A percentile compares a stretch with the other conserved stretches of the same genome.
Conservation (phyloP, 1,284 basidiomycete species). For the Fomitopsis pinicola region DNA sequence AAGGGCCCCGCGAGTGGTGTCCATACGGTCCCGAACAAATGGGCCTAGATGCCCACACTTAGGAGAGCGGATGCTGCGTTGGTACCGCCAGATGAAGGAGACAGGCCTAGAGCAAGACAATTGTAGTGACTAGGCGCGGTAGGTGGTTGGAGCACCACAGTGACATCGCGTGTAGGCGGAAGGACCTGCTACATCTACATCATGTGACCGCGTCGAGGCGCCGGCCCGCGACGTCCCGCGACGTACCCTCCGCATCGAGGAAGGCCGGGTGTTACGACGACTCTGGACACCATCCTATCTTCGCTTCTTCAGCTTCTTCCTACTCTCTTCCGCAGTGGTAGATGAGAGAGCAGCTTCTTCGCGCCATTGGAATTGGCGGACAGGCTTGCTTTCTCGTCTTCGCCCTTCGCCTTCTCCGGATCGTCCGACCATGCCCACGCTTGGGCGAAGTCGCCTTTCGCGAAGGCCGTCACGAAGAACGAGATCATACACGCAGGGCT, state of each 20-base stretch:
- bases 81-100: too few species aligned
- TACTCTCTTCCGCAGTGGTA: neutral
- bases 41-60: too few species aligned
- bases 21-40: too few species aligned
- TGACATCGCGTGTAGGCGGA: too few species aligned
- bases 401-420: conserved; percentile 12
- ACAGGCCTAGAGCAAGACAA: too few species aligned
- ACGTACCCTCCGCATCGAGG: neutral
- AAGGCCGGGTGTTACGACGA: neutral
- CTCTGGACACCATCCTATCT: neutral
- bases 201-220: too few species aligned
- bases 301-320: neutral
- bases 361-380: neutral
- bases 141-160: too few species aligned
- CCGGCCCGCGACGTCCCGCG: neutral
- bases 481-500: conserved; percentile 70
- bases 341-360: neutral
- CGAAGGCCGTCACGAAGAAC: conserved; percentile 48
- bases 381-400: conserved; percentile 4
- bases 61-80: too few species aligned
- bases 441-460: conserved; percentile 53
- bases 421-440: conserved; percentile 65
- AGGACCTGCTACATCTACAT: too few species aligned
- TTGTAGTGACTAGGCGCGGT: too few species aligned
- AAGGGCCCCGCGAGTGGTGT: too few species aligned